Evolutionary conservation across 2,329 filamentous ascomycete species (phyloP), one percentile per base, ranked within the genome.

Genomic region (Pezicula carpinea): DNA sequence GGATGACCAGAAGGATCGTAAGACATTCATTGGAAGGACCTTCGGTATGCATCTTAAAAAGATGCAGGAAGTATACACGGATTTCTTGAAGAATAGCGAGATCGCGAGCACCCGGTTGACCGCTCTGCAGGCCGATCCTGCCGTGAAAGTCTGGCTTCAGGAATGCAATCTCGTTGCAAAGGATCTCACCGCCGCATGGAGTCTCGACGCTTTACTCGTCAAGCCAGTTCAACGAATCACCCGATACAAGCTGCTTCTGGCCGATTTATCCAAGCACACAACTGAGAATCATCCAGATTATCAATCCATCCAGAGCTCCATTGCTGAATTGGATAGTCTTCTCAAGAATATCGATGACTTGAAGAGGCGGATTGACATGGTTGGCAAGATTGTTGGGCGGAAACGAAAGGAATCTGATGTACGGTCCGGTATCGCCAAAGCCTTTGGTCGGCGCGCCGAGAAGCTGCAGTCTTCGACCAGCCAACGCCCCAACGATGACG

Each of bases 161-260:
- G 92, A 96, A 66, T 99, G 93, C 67, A 90, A 93, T 60, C 83
- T 89, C 57, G 91, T 92, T 60, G 91, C 92, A 11, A 87, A 89
- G 57, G 93, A 96, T 63, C 77, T 99, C 53, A 99, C 93, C 0
- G 82, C 84, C 21, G 92, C 93, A 0, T 99, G 93, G 93, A 88
- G 95, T 65, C 69, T 99, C 51, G 91, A 96, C 65, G 95, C 93
- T 0, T 74, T 99, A n/a, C 78, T 99, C 17, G 92, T 99, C 62
- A 99, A 99, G 67, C 93, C 93, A 2, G 91, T 95, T 65, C 93
- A 99, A 68, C 82, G 93, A 40, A 85, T 97, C 52, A 84, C 92
- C 29, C 96, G 96, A 61, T 99, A 97, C 62, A 90, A 90, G 3
- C 83, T 96, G 39, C 74, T 99, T 34, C 80, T 99, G 38, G 81